These are phyloP conservation scores for Trichocladium uniseriatum DNA, from an alignment of 495 filamentous ascomycete genomes.

Conservation along the genomic window DNA sequence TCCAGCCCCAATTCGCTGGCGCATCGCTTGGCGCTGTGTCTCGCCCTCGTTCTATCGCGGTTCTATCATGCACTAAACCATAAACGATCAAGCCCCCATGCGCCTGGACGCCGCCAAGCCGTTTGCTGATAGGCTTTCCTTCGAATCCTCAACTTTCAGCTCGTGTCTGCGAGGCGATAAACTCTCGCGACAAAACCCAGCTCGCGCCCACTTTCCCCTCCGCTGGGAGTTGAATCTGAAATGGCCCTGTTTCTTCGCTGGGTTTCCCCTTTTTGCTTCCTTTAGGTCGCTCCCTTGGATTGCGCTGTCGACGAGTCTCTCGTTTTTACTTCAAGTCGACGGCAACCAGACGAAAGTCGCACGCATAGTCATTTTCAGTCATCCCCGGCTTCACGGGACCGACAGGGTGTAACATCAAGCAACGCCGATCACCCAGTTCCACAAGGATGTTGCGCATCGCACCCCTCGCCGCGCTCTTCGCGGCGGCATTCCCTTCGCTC, in stretches of 20 bases:
- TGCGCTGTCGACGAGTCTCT: conserved; percentile 4
- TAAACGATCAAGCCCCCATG: no score
- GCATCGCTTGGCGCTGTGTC: not conserved
- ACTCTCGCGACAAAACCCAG: no score
- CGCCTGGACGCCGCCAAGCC: no score
- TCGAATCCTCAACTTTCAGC: no score
- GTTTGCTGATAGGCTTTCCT: no score
- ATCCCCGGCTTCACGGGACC: not conserved
- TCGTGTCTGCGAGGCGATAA: no score
- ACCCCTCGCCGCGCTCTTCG: conserved; percentile 1
- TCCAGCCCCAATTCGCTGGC: not conserved
- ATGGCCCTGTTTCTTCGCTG: not conserved
- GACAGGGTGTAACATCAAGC: no score
- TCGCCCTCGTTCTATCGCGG: no score
- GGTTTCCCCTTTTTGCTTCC: not conserved
- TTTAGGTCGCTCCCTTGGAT: not conserved
- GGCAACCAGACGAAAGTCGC: not conserved
- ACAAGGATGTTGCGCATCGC: conserved; percentile 1
- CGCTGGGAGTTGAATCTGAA: not conserved
- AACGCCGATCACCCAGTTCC: not conserved
- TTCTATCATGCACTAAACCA: no score
- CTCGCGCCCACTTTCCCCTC: no score
- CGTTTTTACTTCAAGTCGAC: conserved; percentile 6
- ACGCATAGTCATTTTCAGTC: not conserved
- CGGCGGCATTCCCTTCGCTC: conserved; percentile 6